A percentile compares a stretch with the other conserved stretches of the same genome.
These are phyloP conservation scores for Pseudocercospora ulei DNA, from an alignment of 2,329 filamentous ascomycete genomes.

Conservation along the genomic window DNA sequence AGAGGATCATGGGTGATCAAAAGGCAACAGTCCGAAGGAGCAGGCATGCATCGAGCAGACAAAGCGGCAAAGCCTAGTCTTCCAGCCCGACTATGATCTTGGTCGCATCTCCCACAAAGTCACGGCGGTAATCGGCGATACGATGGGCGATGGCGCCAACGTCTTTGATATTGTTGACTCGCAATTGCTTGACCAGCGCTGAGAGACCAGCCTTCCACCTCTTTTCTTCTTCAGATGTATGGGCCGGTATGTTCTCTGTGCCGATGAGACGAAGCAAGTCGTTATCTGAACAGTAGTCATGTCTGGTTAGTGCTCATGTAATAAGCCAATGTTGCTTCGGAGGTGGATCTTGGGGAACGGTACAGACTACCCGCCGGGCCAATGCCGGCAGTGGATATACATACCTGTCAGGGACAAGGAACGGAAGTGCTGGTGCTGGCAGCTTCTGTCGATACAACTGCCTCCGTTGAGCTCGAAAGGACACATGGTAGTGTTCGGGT, in stretches of 20 bases:
- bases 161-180: conserved; percentile 51
- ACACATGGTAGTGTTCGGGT: conserved; percentile 64
- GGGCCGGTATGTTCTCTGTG: conserved; percentile 24
- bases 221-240: conserved; percentile 23
- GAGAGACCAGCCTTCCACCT: conserved; percentile 54
- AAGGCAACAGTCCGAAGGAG: not conserved
- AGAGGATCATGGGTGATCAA: too few species aligned
- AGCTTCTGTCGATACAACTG: conserved; percentile 65
- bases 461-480: conserved; percentile 61
- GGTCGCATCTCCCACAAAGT: conserved; percentile 55
- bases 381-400: too few species aligned
- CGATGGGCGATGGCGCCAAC: conserved; percentile 57
- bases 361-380: too few species aligned
- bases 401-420: conserved; percentile 37
- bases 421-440: conserved; percentile 70
- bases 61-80: conserved; percentile 6
- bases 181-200: conserved; percentile 52
- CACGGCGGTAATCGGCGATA: conserved; percentile 57
- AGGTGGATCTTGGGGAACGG: too few species aligned
- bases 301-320: conserved; percentile 24
- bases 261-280: conserved; percentile 29
- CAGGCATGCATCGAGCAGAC: not conserved
- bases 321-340: too few species aligned
- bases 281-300: conserved; percentile 32
- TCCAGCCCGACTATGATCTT: conserved; percentile 44